Percentiles rank a stretch among this genome's conserved stretches.
Conservation (phyloP, 139 green algal genomes). For the Coccomyxa sp. region DNA sequence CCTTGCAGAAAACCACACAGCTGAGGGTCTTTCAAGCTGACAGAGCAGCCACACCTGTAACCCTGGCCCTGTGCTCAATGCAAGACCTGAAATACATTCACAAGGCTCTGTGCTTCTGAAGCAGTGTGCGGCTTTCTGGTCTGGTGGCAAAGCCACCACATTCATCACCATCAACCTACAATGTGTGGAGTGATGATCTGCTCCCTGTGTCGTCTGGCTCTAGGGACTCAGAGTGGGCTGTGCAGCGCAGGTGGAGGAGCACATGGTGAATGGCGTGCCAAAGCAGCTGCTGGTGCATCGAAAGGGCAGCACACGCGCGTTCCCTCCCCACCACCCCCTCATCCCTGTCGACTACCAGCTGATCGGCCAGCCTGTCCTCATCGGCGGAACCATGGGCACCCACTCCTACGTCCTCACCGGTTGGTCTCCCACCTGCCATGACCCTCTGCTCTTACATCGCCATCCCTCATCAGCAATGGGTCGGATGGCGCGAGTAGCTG, state of each 20-base stretch:
- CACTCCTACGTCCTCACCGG: conserved; percentile 86
- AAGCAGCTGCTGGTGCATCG: conserved; percentile 84
- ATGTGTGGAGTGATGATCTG: no score
- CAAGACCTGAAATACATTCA: no score
- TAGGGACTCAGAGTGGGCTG: background rate
- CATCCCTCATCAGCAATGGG: background rate
- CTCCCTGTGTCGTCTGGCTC: no score
- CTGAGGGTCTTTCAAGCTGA: no score
- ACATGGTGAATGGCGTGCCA: conserved; percentile 70
- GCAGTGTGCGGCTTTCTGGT: no score
- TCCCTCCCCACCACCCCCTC: conserved; percentile 84
- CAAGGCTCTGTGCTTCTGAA: no score
- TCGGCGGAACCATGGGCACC: conserved; percentile 88
- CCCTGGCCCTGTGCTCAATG: no score
- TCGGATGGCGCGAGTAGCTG: background rate
- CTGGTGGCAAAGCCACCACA: no score
- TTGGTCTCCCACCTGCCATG: background rate
- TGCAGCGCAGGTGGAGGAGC: conserved; percentile 69
- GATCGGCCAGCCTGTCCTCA: conserved; percentile 83
- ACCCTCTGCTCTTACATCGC: background rate
- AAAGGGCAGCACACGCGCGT: conserved; percentile 84
- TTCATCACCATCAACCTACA: no score
- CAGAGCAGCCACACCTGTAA: no score
- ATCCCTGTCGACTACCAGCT: conserved; percentile 89
- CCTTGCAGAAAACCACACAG: background rate